Evolutionary conservation across 139 green algal species (phyloP), one percentile per base, ranked within the genome.

Genomic region (Limnomonas spitsbergensis): DNA sequence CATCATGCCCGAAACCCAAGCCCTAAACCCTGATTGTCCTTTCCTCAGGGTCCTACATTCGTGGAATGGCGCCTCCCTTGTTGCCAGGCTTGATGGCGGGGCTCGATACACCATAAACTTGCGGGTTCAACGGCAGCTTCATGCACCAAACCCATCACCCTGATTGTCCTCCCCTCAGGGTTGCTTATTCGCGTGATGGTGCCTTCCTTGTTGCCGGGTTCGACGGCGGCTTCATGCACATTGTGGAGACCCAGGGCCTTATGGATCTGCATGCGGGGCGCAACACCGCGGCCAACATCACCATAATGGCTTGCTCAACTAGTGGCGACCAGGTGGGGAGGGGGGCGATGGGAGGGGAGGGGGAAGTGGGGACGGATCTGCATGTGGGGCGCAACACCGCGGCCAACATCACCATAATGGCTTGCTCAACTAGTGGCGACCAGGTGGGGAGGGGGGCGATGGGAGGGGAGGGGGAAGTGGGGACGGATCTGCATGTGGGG

Each of bases 121-220:
- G n/a, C n/a, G n/a, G 81, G 4, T 82, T 83, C 35, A 47, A 75
- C 20, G 53, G 3, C 1, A 83, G 86, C 9, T 79, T 83, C 75
- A 14, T 90, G 53, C 52, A 81, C 68, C n/a, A n/a, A n/a, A n/a
- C n/a, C n/a, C n/a, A n/a, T n/a, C n/a, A n/a, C n/a, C n/a, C n/a
- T n/a, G n/a, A n/a, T n/a, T n/a, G n/a, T n/a, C n/a, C 47, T 61
- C 56, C 29, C 27, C 29, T 34, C 36, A 67, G 70, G 39, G 4
- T 83, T 2, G 27, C 38, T 39, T 88, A 88, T 72, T 78, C 66
- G 9, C 76, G 86, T 32, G 86, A 90, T 69, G 86, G 77, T 0
- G 26, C 36, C 3, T 82, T 88, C 66, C 36, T 88, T 31, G 81
- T 77, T 1, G 75, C 82, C 9, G 86, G 81, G 4, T 82, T 83